Conservation (phyloP, 1,284 basidiomycete genomes). For the Cystobasidium pallidum region DNA sequence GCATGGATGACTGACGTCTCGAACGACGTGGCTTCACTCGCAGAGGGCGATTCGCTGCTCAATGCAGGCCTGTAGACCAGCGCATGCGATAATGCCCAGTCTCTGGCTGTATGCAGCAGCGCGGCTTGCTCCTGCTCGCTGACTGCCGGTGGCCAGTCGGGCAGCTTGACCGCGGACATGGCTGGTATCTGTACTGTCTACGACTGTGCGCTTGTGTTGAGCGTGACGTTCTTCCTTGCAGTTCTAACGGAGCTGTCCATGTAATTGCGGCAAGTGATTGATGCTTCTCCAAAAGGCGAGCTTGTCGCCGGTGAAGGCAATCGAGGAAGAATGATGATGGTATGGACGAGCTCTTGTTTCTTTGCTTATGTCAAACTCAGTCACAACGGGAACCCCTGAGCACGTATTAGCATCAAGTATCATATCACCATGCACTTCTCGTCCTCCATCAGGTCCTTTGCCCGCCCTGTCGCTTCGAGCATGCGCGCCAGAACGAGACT, state of each 20-base stretch:
- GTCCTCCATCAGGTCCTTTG: neutral
- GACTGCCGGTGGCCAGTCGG: slow-evolving; percentile 32
- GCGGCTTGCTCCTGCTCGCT: neutral
- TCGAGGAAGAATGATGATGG: neutral
- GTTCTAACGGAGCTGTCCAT: neutral
- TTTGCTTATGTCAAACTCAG: neutral
- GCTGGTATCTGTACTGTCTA: no score
- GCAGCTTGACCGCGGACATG: slow-evolving; percentile 12
- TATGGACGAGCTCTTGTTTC: neutral
- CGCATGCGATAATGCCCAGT: slow-evolving; percentile 82
- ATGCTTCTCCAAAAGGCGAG: no score
- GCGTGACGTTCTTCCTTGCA: neutral
- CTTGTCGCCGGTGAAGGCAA: neutral
- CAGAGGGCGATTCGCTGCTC: slow-evolving; percentile 51
- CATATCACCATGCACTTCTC: neutral
- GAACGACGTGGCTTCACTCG: neutral
- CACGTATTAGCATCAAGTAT: neutral
- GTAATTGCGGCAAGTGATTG: neutral
- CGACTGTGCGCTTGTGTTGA: no score
- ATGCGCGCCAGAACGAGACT: neutral
- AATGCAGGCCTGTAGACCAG: slow-evolving; percentile 61
- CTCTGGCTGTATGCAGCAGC: slow-evolving; percentile 64
- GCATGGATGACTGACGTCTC: slow-evolving; percentile 77
- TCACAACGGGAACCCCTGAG: neutral
- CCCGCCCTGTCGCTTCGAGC: neutral